phyloP scores from a whole-genome alignment of 352 stramenopile species.

The Pythium plurisporium region DNA sequence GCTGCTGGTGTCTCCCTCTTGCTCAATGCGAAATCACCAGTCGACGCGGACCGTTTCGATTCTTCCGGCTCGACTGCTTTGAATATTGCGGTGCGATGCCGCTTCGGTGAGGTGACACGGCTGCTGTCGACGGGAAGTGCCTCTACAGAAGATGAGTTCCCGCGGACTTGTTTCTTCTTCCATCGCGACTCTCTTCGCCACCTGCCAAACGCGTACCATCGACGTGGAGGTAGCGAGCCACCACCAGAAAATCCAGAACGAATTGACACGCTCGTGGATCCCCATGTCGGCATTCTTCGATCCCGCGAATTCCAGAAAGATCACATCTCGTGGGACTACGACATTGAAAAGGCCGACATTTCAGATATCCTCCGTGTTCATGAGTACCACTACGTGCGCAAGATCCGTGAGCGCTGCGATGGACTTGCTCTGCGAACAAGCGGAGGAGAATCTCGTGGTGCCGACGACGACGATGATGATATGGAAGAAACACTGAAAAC shows the following conservation, averaged over 20 bases:
- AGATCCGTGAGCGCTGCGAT: conserved; percentile 45
- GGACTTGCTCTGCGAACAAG: conserved; percentile 22
- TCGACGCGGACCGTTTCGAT: conserved; percentile 37
- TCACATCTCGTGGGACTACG: conserved; percentile 60
- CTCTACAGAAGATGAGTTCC: not conserved
- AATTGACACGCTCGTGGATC: conserved; percentile 82
- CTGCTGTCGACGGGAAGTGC: conserved; percentile 14
- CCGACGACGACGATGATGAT: conserved; percentile 19
- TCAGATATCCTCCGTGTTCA: conserved; percentile 88
- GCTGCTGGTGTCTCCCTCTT: conserved; percentile 42
- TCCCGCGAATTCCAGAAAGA: conserved; percentile 59
- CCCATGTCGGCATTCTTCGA: conserved; percentile 63
- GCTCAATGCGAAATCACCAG: conserved; percentile 24
- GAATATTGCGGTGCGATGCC: conserved; percentile 40
- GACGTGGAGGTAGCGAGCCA: conserved; percentile 58
- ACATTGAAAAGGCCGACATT: conserved; percentile 70
- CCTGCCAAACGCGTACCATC: conserved; percentile 64
- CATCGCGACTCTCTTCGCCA: conserved; percentile 75
- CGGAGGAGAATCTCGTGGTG: not conserved
- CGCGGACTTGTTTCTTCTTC: conserved; percentile 61
- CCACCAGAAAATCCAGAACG: conserved; percentile 89
- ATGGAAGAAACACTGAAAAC: conserved; percentile 39
- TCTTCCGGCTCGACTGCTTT: conserved; percentile 42
- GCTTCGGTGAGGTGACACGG: conserved; percentile 30
- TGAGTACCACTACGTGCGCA: conserved; percentile 86